Percentiles rank a stretch among this genome's conserved stretches.
These are phyloP conservation scores for Lycium ferocissimum DNA, from an alignment of 257 asterid species.

Conservation along the genomic window DNA sequence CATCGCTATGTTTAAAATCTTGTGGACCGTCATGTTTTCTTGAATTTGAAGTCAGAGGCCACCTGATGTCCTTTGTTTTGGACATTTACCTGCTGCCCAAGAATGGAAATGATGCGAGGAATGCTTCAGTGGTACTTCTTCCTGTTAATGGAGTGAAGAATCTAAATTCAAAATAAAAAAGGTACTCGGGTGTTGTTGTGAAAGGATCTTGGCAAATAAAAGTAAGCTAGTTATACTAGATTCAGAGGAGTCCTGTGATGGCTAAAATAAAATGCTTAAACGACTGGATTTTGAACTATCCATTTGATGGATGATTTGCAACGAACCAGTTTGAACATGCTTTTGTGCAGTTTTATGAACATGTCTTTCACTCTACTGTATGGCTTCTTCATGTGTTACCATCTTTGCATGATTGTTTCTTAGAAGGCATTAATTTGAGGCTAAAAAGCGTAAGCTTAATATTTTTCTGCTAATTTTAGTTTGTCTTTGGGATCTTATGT, in stretches of 20 bases:
- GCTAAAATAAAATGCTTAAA: background rate
- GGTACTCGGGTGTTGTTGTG: background rate
- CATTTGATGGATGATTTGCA: background rate
- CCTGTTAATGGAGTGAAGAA: background rate
- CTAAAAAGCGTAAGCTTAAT: background rate
- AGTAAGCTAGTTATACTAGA: background rate
- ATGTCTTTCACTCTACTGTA: background rate
- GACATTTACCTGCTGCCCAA: background rate
- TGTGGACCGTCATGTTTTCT: background rate
- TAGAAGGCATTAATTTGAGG: background rate
- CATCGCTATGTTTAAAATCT: background rate
- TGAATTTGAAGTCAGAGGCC: background rate
- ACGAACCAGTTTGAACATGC: background rate
- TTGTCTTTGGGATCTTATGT: background rate
- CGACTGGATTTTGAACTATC: background rate
- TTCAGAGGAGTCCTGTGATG: background rate
- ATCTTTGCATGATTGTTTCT: background rate
- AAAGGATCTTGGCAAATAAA: background rate
- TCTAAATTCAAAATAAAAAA: background rate
- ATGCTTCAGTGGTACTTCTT: background rate
- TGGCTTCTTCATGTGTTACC: background rate
- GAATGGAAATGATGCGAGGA: constrained; percentile 1
- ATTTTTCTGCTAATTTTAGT: background rate
- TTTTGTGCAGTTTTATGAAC: background rate
- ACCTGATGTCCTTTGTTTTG: too few species aligned